Evolutionary conservation across 352 stramenopile genomes (phyloP), one percentile per base, ranked within the genome.

Genomic region (Aphanomyces astaci): DNA sequence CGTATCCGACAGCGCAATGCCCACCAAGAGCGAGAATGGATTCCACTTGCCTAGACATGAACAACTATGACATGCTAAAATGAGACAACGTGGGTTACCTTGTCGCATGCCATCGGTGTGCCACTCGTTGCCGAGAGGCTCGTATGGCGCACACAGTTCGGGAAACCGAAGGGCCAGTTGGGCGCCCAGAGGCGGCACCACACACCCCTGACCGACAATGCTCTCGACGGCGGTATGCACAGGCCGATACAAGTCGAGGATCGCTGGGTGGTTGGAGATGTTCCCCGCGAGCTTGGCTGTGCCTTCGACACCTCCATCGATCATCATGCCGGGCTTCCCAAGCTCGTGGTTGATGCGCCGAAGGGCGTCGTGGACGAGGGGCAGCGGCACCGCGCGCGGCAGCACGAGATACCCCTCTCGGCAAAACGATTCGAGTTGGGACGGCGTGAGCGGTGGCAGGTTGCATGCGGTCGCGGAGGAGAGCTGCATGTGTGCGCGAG

Each of bases 81-180:
- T 15, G 57, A 52, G 17, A 53, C 10, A 65, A 33, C 22, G n/a
- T n/a, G 22, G 24, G 22, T 7, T 24, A 68, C 62, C 81, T 71
- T 93, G 84, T 1, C 82, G 77, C 84, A 93, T 90, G 32, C 82
- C 84, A 52, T 91, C 84, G 22, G 81, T 93, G 73, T 93, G 84
- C 84, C 84, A 93, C 69, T 93, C 82, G 2, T 80, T 90, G 17
- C 84, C 84, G 7, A 73, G 52, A 4, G 80, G 82, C 15, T 93
- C 80, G 1, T 83, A 77, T 19, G 77, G 74, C 25, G 81, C 75
- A 1, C 82, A 81, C 10, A 93, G 71, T 39, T 91, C 81, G 0
- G 84, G 84, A 55, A 91, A 93, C 4, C 84, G 78, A 63, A 93
- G 64, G 1, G 84, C 84, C 39, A 91, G 86, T 54, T 93, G 84